These are phyloP conservation scores for Fomitopsis pinicola DNA, from an alignment of 1,284 basidiomycete species.

Conservation along the genomic window DNA sequence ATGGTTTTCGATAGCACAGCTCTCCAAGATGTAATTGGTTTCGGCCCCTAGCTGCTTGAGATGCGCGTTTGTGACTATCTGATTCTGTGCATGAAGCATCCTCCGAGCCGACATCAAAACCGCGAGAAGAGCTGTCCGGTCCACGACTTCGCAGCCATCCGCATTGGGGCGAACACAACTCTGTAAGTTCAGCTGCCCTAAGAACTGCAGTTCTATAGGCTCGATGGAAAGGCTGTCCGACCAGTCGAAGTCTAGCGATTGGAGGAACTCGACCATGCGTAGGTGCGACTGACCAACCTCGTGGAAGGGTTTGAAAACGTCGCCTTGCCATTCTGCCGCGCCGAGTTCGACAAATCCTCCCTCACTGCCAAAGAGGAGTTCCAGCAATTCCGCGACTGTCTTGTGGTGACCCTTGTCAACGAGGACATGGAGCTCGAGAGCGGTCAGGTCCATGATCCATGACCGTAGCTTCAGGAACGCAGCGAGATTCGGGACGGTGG, in stretches of 20 bases:
- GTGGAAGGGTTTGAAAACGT: constrained; percentile 53
- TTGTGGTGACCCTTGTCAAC: constrained; percentile 74
- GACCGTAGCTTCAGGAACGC: constrained; percentile 83
- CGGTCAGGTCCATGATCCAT: constrained; percentile 82
- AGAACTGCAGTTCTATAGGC: constrained; percentile 62
- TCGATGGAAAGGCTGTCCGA: constrained; percentile 65
- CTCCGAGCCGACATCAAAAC: constrained; percentile 61
- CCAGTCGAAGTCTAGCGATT: constrained; percentile 87
- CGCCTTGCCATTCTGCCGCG: constrained; percentile 41
- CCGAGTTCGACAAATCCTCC: constrained; percentile 39
- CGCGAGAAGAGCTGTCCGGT: constrained; percentile 64
- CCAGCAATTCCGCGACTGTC: constrained; percentile 66
- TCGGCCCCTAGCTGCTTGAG: constrained; percentile 70
- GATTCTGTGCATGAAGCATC: constrained; percentile 63
- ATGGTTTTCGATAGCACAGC: constrained; percentile 82
- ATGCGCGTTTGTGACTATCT: constrained; percentile 57
- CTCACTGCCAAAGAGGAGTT: constrained; percentile 71
- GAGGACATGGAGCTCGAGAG: constrained; percentile 87
- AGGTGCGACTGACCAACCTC: constrained; percentile 79
- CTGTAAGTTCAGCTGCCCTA: constrained; percentile 68
- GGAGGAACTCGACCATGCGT: constrained; percentile 83
- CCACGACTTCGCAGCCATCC: constrained; percentile 80
- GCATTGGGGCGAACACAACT: constrained; percentile 70
- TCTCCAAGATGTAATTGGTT: constrained; percentile 72
- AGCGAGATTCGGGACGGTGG: constrained; percentile 70